These are phyloP conservation scores for Cadophora sp. DNA, from an alignment of 2,329 filamentous ascomycete species.

Conservation along the genomic window DNA sequence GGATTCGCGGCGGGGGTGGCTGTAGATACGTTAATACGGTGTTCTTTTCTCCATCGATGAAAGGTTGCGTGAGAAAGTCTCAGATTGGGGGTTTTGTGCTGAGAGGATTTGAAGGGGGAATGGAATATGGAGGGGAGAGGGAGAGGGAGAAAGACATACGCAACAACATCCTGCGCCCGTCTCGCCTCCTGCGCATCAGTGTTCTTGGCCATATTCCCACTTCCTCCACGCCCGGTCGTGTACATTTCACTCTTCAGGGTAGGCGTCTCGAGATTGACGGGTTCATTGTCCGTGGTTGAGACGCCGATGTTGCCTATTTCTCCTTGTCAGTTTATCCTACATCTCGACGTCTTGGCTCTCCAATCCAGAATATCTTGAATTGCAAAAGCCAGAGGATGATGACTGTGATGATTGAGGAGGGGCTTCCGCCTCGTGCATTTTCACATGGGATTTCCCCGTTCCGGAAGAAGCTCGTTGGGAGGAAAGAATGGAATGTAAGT, in stretches of 20 bases:
- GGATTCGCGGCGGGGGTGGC: constrained; percentile 56
- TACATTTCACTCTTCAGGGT: constrained; percentile 83
- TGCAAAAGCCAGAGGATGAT: too few relatives aligned
- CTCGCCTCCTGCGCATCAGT: constrained; percentile 77
- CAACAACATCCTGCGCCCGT: constrained; percentile 81
- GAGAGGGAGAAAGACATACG: constrained; percentile 49
- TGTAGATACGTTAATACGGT: constrained; percentile 5
- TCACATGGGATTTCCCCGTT: neutral
- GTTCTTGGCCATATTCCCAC: constrained; percentile 83
- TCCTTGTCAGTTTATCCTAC: neutral
- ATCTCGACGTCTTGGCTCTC: too few relatives aligned
- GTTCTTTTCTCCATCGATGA: neutral
- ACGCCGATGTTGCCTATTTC: constrained; percentile 69
- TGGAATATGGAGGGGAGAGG: neutral
- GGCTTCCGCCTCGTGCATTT: neutral
- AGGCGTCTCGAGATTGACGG: constrained; percentile 78
- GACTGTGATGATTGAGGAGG: too few relatives aligned
- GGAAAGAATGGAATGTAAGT: constrained; percentile 3
- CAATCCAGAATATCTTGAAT: too few relatives aligned
- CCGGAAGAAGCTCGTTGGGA: neutral
- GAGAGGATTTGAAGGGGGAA: neutral
- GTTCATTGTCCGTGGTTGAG: constrained; percentile 53
- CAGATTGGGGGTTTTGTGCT: too few relatives aligned
- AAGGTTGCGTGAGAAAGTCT: neutral
- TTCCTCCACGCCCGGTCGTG: constrained; percentile 88